A percentile compares a stretch with the other conserved stretches of the same genome.
Conservation (phyloP, 768 basidiomycete genomes). For the Amylocystis lapponica region DNA sequence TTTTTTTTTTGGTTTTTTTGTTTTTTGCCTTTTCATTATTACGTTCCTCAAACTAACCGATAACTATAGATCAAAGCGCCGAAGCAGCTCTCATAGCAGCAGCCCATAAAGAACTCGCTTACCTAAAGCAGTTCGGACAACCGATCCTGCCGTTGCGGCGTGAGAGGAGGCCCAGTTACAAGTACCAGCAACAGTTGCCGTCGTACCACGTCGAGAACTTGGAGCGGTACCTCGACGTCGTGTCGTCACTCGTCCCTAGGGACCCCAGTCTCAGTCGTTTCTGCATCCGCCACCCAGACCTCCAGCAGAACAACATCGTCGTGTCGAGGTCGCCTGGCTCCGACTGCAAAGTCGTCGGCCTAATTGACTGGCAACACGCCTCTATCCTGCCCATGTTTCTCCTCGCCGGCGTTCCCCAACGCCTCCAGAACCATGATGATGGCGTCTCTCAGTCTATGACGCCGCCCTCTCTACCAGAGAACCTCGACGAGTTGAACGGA, state of each 20-base stretch:
- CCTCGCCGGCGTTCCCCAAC: slow-evolving; percentile 37
- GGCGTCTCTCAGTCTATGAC: slow-evolving; percentile 31
- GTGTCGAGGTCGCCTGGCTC: slow-evolving; percentile 42
- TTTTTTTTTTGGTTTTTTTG: slow-evolving; percentile 29
- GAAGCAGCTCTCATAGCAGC: slow-evolving; percentile 37
- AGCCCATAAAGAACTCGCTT: slow-evolving; percentile 44
- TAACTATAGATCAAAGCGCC: slow-evolving; percentile 36
- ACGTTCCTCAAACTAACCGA: slow-evolving; percentile 25
- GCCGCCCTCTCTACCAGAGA: slow-evolving; percentile 39
- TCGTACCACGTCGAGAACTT: slow-evolving; percentile 44
- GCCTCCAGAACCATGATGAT: slow-evolving; percentile 45
- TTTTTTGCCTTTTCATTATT: slow-evolving; percentile 23
- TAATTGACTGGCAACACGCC: slow-evolving; percentile 34
- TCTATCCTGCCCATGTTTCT: slow-evolving; percentile 49
- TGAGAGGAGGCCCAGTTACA: slow-evolving; percentile 38
- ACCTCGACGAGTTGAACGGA: slow-evolving; percentile 36
- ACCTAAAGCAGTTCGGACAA: slow-evolving; percentile 42
- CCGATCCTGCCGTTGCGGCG: slow-evolving; percentile 40
- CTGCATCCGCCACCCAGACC: slow-evolving; percentile 42
- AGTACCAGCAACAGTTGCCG: slow-evolving; percentile 38
- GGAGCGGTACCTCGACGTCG: slow-evolving; percentile 41
- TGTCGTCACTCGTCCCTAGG: slow-evolving; percentile 40
- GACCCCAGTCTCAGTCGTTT: slow-evolving; percentile 35
- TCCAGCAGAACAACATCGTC: slow-evolving; percentile 42
- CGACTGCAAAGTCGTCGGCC: slow-evolving; percentile 29